These are phyloP conservation scores for Ophiocordyceps unilateralis DNA, from an alignment of 2,329 filamentous ascomycete genomes.

Conservation along the genomic window DNA sequence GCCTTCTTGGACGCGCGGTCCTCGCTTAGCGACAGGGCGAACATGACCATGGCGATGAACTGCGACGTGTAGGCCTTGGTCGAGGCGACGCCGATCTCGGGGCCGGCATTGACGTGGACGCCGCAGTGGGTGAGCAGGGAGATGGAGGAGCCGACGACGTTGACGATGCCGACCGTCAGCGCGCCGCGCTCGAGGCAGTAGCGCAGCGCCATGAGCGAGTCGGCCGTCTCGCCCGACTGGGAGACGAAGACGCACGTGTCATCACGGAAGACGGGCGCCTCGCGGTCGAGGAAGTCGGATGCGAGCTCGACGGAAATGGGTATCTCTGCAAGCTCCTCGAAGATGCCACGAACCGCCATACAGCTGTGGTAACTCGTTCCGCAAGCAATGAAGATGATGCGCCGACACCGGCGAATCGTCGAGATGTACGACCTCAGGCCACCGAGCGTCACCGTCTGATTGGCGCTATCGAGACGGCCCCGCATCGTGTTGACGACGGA, in stretches of 20 bases:
- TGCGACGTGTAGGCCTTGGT: slow-evolving; percentile 99
- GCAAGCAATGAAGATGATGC: slow-evolving; percentile 98
- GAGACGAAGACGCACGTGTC: slow-evolving; percentile 98
- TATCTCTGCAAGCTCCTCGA: slow-evolving; percentile 96
- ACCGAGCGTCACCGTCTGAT: slow-evolving; percentile 91
- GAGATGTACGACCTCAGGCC: slow-evolving; percentile 90
- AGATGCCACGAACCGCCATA: slow-evolving; percentile 96
- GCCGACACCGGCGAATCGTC: slow-evolving; percentile 88
- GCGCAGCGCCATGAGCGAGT: slow-evolving; percentile 89
- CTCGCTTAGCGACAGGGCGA: slow-evolving; percentile 87
- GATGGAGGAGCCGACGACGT: slow-evolving; percentile 96
- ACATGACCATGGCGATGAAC: slow-evolving; percentile 99
- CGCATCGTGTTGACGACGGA: slow-evolving; percentile 99
- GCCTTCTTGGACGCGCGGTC: slow-evolving; percentile 89
- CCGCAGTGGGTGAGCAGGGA: slow-evolving; percentile 97
- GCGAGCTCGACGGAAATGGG: slow-evolving; percentile 93
- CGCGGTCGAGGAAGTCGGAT: slow-evolving; percentile 92
- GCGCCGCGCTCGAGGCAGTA: slow-evolving; percentile 98
- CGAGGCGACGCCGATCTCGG: slow-evolving; percentile 95
- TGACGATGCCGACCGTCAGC: slow-evolving; percentile 94
- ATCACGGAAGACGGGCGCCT: slow-evolving; percentile 96
- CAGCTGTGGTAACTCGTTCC: slow-evolving; percentile 98
- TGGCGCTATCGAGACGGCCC: slow-evolving; percentile 83
- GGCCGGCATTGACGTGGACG: slow-evolving; percentile 98
- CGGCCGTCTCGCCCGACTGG: slow-evolving; percentile 94